These are phyloP conservation scores for Cunninghamia lanceolata DNA, from an alignment of 75 land plant species.

Conservation along the genomic window DNA sequence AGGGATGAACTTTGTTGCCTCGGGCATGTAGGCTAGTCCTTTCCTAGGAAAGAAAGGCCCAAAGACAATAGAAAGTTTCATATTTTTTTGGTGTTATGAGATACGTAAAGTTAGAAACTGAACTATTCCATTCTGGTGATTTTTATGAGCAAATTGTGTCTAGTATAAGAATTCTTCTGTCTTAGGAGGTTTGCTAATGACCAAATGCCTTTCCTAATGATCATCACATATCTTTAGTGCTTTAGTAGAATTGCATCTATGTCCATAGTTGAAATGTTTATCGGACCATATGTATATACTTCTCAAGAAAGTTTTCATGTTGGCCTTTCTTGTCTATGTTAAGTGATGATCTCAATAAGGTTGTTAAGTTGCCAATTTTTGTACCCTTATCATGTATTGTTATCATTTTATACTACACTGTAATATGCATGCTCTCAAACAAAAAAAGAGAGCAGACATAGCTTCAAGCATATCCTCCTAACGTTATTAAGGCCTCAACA, in stretches of 20 bases:
- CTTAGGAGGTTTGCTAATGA: not conserved
- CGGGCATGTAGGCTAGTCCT: not conserved
- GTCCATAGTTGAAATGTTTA: not conserved
- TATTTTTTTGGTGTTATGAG: not conserved
- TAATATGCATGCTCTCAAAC: not conserved
- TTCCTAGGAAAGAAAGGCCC: not conserved
- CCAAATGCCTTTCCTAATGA: not conserved
- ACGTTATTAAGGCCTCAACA: not conserved
- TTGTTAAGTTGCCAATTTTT: not conserved
- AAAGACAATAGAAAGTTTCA: not conserved
- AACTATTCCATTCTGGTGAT: not conserved
- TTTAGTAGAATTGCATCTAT: not conserved
- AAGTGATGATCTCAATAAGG: not conserved
- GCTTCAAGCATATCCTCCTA: not conserved
- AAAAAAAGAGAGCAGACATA: not conserved
- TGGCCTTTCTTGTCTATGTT: not conserved
- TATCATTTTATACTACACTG: not conserved
- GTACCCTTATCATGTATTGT: not conserved
- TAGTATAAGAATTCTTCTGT: not conserved
- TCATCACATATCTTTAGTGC: not conserved
- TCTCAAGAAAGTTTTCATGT: not conserved
- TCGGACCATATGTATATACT: not conserved
- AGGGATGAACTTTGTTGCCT: not conserved
- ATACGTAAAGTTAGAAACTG: not conserved
- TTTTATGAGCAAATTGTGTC: not conserved